Conservation (phyloP, 2,329 filamentous ascomycete species). For the Coleophoma eucalyptorum region DNA sequence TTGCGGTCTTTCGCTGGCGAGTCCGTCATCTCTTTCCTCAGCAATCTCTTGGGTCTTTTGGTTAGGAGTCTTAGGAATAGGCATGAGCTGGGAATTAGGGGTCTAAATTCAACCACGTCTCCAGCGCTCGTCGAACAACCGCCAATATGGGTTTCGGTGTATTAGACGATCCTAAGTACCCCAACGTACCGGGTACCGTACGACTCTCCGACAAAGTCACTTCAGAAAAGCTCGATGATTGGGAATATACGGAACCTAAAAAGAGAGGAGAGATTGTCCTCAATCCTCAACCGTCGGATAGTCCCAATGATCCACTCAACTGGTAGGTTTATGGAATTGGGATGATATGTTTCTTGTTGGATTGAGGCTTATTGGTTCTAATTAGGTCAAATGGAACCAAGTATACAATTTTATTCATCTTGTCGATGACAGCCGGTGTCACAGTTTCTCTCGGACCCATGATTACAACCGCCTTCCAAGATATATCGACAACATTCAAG, state of each 20-base stretch:
- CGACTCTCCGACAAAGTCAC: conserved; percentile 16
- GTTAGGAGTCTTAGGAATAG: conserved; percentile 3
- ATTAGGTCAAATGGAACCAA: conserved; percentile 10
- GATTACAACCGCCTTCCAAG: conserved; percentile 29
- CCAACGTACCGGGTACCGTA: conserved; percentile 22
- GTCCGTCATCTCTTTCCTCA: conserved; percentile 13
- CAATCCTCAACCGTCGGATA: conserved; percentile 44
- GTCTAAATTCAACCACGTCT: conserved; percentile 3
- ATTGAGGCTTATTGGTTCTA: background rate
- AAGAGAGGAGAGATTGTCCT: conserved; percentile 37
- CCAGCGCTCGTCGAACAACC: background rate
- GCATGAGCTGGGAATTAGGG: conserved; percentile 6
- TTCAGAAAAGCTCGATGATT: background rate
- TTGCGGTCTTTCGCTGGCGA: conserved; percentile 19
- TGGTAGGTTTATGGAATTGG: conserved; percentile 27
- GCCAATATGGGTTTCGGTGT: conserved; percentile 21
- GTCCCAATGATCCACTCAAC: conserved; percentile 45
- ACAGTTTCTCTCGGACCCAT: conserved; percentile 22
- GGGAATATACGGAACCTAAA: background rate
- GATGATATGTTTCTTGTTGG: background rate
- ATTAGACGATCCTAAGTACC: conserved; percentile 22
- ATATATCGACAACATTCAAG: conserved; percentile 23
- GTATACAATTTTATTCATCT: conserved; percentile 8
- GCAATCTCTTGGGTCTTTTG: conserved; percentile 3
- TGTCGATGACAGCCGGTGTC: conserved; percentile 14